Base-by-base conservation (phyloP, 345 rosid genomes). In the Orychophragmus violaceus region DNA sequence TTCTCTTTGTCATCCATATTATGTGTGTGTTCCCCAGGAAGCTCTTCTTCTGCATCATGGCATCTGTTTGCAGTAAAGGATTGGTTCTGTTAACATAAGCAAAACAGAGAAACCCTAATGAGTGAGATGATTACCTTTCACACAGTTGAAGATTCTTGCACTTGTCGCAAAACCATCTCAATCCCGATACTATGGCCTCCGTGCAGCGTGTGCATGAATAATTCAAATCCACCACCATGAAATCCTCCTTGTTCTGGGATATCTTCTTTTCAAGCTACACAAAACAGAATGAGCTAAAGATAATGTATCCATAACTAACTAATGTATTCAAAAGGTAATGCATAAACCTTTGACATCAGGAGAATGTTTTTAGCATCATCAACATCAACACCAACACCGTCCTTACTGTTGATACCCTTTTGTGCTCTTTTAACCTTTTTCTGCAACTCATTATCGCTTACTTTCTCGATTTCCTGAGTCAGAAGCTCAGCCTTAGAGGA, bases 101-200 rank as follows among this genome's bases (percentile, higher is more conserved):
- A 55, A 62, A 46, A 62, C 19, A 4, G 3, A 45, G 28, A 30
- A 63, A 49, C 11, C 8, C 0, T 49, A 32, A 48, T 18, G 18
- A 11, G 39, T n/a, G 45, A 14, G 5, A 41, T n/a, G 21, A 16
- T 19, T 41, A 86, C 91, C 82, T 82, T 67, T 77, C 79, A 76
- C 95, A 90, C 16, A 86, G 59, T 25, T 86, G 86, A 74, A 82
- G 79, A 53, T 76, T 71, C 71, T 86, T 83, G 77, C 97, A 86
- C 39, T 68, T 80, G n/a, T 29, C n/a, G 69, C 92, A 90, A 68
- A 48, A 39, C 95, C 92, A 87, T 32, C 84, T 79, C 49, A 53
- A 53, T 53, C 86, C 80, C 11, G 79, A 76, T 57, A 86, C 30
- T 73, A 90, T 83, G 11, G 57, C 51, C 65, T 74, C 55, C n/a